Evolutionary conservation across 495 filamentous ascomycete genomes (phyloP), one percentile per base, ranked within the genome.

Genomic region (Umbilicaria muhlenbergii): DNA sequence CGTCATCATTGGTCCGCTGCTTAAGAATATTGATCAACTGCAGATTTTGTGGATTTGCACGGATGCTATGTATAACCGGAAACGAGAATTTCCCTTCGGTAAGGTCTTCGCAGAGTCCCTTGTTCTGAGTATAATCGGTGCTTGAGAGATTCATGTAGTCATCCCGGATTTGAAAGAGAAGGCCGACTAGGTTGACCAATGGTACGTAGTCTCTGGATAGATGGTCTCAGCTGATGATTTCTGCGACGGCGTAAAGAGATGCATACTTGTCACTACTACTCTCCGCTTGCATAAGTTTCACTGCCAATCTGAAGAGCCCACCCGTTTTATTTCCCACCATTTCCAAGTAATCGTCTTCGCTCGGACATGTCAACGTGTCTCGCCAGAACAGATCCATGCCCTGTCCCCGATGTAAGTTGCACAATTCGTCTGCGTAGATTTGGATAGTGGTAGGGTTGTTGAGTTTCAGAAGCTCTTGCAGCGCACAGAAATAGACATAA

Each of bases 261-360:
- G 49, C 59, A 42, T 71, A 78, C 62, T 70, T 73, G 13, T 63
- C 62, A 35, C 67, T 69, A 18, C 62, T 60, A 48, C 81, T 85
- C 58, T 93, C 85, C 24, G 86, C 86, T 60, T 94, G 87, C 91
- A 99, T 96, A 24, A 99, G 68, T 60, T 93, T 91, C 48, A 96
- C 77, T 18, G 86, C 91, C 11, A 99, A 70, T 39, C 91, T 75
- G 69, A 99, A 96, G 8, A 99, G 72, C 2, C 91, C 91, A 19
- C 91, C 91, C 3, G 91, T 99, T 63, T 99, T 96, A 64, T 96
- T 96, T 50, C 79, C 78, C 35, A 98, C 92, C 91, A 98, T 98
- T 60, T 96, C 89, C 13, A 98, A 74, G 63, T 98, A 98, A 56
- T 96, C 89, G 48, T 94, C 86, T 63, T 96, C 89, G 37, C 75